These are phyloP conservation scores for Paxillus involutus DNA, from an alignment of 768 basidiomycete genomes.

Conservation along the genomic window DNA sequence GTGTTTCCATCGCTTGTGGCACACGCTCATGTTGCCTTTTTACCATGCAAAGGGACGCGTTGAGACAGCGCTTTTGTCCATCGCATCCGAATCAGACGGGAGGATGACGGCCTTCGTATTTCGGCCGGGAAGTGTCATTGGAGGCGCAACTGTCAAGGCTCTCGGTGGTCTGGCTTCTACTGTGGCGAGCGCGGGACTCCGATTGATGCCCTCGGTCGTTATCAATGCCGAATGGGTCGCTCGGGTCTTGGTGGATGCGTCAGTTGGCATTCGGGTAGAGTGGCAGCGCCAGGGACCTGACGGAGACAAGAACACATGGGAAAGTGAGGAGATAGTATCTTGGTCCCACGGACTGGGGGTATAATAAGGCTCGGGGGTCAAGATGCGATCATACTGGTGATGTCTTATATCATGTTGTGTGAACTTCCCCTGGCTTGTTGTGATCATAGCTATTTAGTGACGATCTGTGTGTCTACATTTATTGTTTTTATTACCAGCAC, in stretches of 20 bases:
- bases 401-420: neutral
- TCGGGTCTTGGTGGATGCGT: conserved; percentile 24
- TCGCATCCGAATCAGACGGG: conserved; percentile 12
- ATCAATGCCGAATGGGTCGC: conserved; percentile 19
- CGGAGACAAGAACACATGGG: conserved; percentile 24
- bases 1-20: neutral
- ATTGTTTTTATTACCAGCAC: neutral
- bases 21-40: too few relatives aligned
- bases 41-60: conserved; percentile 20
- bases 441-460: neutral
- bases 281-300: conserved; percentile 20
- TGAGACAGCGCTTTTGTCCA: conserved; percentile 14
- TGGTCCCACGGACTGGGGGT: conserved; percentile 23
- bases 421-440: neutral
- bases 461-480: neutral
- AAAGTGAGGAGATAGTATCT: conserved; percentile 26
- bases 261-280: conserved; percentile 26
- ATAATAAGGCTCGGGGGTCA: neutral
- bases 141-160: conserved; percentile 10
- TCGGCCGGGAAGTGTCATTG: conserved; percentile 16
- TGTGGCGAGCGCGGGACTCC: conserved; percentile 18
- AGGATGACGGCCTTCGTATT: conserved; percentile 18
- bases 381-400: neutral
- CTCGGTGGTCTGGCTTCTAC: conserved; percentile 16
- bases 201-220: conserved; percentile 22